Evolutionary conservation across 2,329 filamentous ascomycete species (phyloP).

Genomic region (Calycina herbarum): DNA sequence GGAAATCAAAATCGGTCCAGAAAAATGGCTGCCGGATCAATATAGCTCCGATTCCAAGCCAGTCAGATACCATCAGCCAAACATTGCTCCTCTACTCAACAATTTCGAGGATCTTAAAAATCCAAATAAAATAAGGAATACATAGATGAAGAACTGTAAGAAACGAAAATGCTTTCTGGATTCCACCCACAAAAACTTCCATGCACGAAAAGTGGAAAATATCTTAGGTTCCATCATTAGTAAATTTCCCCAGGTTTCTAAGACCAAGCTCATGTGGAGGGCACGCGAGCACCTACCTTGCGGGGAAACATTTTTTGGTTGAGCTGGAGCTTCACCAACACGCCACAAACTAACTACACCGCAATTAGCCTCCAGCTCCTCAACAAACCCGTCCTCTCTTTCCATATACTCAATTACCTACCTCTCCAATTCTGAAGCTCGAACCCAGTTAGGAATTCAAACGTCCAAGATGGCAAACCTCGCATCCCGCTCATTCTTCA

Average conservation of each 20-base stretch:
- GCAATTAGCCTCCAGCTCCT: not conserved
- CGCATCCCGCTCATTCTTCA: constrained; percentile 19
- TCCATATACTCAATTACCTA: too few species aligned
- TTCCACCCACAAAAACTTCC: too few species aligned
- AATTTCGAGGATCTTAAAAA: too few species aligned
- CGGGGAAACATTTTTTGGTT: constrained; percentile 7
- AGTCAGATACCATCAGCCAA: too few species aligned
- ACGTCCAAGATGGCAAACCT: constrained; percentile 20
- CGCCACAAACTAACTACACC: not conserved
- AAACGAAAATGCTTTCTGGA: too few species aligned
- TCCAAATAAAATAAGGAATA: too few species aligned
- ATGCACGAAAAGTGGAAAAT: too few species aligned
- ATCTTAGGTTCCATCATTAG: not conserved
- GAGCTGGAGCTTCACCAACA: constrained; percentile 1
- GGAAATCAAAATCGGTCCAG: too few species aligned
- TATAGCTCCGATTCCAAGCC: too few species aligned
- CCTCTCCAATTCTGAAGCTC: not conserved
- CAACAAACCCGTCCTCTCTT: not conserved
- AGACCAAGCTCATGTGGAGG: not conserved
- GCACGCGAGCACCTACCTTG: constrained; percentile 11
- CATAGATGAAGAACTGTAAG: too few species aligned
- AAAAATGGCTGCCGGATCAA: too few species aligned
- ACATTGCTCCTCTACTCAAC: too few species aligned
- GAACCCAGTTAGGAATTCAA: not conserved
- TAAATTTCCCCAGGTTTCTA: not conserved